Evolutionary conservation across 2,329 filamentous ascomycete genomes (phyloP).

Genomic region (Phyllosticta capitalensis): DNA sequence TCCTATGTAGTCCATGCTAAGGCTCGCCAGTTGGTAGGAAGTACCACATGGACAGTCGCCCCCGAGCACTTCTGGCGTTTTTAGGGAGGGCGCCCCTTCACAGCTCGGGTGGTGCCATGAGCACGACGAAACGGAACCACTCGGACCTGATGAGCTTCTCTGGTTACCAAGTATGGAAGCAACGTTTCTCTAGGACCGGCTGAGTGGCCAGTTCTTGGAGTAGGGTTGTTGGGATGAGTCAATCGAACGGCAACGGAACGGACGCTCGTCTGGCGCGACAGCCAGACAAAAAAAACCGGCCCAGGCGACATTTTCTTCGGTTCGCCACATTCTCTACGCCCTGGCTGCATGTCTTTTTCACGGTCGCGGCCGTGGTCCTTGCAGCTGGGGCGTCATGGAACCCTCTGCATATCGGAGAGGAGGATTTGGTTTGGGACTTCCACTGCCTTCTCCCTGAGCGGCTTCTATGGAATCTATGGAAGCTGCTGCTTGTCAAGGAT

Average conservation of each 20-base stretch:
- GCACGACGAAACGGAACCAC: no score
- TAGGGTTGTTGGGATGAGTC: not conserved
- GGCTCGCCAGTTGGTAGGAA: no score
- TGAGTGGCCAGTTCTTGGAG: not conserved
- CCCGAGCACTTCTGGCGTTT: no score
- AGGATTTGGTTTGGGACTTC: not conserved
- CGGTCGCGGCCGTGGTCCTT: not conserved
- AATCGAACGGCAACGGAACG: not conserved
- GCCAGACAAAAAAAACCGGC: not conserved
- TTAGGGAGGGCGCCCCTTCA: no score
- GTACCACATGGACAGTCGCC: no score
- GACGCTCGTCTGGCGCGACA: not conserved
- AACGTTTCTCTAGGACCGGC: not conserved
- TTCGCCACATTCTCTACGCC: not conserved
- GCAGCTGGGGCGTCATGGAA: not conserved
- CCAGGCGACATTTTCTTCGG: not conserved
- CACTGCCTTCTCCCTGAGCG: not conserved
- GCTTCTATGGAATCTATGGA: not conserved
- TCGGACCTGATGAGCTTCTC: not conserved
- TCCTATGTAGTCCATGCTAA: no score
- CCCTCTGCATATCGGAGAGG: not conserved
- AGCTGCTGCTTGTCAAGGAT: not conserved
- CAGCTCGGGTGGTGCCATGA: no score
- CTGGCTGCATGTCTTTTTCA: not conserved
- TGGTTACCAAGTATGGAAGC: not conserved